phyloP scores from a whole-genome alignment of 2,329 filamentous ascomycete species.

The Aspergillus sclerotialis region DNA sequence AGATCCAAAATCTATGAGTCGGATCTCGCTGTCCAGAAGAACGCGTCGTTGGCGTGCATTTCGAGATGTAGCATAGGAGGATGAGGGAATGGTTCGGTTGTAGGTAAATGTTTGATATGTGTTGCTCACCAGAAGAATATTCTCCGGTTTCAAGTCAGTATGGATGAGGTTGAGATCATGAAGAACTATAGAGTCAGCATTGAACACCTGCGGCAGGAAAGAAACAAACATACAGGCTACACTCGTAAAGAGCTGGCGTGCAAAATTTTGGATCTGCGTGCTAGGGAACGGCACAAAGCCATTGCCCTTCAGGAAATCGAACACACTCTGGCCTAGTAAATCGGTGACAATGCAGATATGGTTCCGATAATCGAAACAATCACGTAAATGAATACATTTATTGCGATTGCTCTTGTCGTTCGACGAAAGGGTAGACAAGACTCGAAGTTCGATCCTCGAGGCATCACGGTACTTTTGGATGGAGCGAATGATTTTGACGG shows the following conservation, averaged over 20 bases:
- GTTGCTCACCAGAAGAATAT: slow-evolving; percentile 59
- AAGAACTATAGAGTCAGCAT: slow-evolving; percentile 56
- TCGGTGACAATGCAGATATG: slow-evolving; percentile 86
- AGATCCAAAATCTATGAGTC: slow-evolving; percentile 61
- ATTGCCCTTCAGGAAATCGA: slow-evolving; percentile 95
- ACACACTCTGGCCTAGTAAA: slow-evolving; percentile 86
- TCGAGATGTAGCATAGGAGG: slow-evolving; percentile 51
- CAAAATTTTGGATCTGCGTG: slow-evolving; percentile 96
- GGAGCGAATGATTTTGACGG: slow-evolving; percentile 96
- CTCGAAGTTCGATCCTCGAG: slow-evolving; percentile 85
- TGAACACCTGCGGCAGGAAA: slow-evolving; percentile 1
- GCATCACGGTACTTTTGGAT: slow-evolving; percentile 98
- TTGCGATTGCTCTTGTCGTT: slow-evolving; percentile 92
- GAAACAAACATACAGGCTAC: slow-evolving; percentile 73
- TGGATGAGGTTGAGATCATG: slow-evolving; percentile 97
- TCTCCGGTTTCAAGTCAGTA: slow-evolving; percentile 67
- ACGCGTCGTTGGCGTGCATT: slow-evolving; percentile 57
- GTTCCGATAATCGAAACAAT: slow-evolving; percentile 94
- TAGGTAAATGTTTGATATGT: slow-evolving; percentile 63
- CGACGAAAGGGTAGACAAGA: slow-evolving; percentile 81
- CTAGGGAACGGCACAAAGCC: slow-evolving; percentile 95
- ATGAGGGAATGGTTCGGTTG: slow-evolving; percentile 60
- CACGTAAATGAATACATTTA: slow-evolving; percentile 90
- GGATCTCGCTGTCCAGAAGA: slow-evolving; percentile 58
- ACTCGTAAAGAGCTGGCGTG: slow-evolving; percentile 91